These are phyloP conservation scores for Nemophila menziesii DNA, from an alignment of 257 asterid species.

Conservation along the genomic window DNA sequence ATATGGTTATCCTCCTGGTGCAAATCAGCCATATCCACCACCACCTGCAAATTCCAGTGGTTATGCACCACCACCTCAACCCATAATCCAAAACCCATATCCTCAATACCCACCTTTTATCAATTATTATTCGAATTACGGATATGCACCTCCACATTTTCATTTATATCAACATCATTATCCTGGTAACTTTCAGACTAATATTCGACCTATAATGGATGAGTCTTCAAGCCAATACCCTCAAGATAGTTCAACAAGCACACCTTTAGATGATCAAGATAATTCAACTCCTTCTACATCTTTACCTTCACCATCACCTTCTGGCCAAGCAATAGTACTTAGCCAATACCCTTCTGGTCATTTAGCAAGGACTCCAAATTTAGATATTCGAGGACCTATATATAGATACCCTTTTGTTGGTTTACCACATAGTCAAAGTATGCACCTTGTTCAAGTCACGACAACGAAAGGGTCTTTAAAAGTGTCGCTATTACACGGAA, in stretches of 20 bases:
- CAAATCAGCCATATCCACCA: conserved; percentile 18
- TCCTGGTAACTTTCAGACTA: conserved; percentile 29
- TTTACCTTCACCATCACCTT: conserved; percentile 44
- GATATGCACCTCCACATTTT: conserved; percentile 35
- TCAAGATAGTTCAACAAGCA: conserved; percentile 32
- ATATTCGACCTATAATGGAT: conserved; percentile 27
- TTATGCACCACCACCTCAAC: conserved; percentile 24
- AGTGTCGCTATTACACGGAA: conserved; percentile 73
- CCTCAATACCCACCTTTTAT: conserved; percentile 45
- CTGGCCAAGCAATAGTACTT: conserved; percentile 17
- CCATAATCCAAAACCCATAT: conserved; percentile 26
- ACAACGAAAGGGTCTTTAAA: conserved; percentile 46
- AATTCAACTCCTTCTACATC: conserved; percentile 35
- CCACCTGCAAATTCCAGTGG: conserved; percentile 15
- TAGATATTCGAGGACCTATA: conserved; percentile 25
- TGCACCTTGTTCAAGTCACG: conserved; percentile 59
- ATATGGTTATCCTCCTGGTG: conserved; percentile 24
- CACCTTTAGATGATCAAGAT: conserved; percentile 33
- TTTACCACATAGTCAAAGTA: conserved; percentile 18
- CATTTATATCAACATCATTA: conserved; percentile 33
- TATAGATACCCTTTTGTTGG: conserved; percentile 28
- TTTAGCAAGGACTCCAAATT: conserved; percentile 24
- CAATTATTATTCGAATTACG: conserved; percentile 32
- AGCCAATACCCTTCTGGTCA: conserved; percentile 50
- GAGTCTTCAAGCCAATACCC: conserved; percentile 19